phyloP scores from a whole-genome alignment of 352 stramenopile genomes.

The Plasmopara muralis region DNA sequence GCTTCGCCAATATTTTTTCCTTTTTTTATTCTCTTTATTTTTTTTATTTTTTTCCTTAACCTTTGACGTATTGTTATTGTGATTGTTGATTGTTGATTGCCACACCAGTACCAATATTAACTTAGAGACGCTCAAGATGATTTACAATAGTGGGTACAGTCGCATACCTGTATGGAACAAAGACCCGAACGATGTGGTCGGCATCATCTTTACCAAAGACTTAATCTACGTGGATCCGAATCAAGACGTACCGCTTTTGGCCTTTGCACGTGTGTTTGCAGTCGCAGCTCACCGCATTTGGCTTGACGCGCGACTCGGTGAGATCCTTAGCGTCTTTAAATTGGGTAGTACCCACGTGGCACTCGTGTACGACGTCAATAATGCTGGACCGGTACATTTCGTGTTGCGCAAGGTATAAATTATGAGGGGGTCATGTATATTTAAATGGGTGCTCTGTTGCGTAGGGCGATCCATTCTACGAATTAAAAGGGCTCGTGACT shows the following conservation, averaged over 20 bases:
- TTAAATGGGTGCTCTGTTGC: not conserved
- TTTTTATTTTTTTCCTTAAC: slow-evolving; percentile 22
- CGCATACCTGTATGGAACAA: slow-evolving; percentile 94
- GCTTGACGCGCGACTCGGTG: slow-evolving; percentile 55
- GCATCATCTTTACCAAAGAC: slow-evolving; percentile 93
- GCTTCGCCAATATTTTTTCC: not conserved
- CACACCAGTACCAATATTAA: slow-evolving; percentile 40
- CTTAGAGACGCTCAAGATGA: slow-evolving; percentile 55
- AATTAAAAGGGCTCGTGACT: slow-evolving; percentile 96
- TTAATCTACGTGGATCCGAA: slow-evolving; percentile 80
- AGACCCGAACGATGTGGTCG: slow-evolving; percentile 94
- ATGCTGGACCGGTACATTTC: slow-evolving; percentile 56
- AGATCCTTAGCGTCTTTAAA: slow-evolving; percentile 76
- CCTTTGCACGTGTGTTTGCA: slow-evolving; percentile 89
- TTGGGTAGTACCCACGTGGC: slow-evolving; percentile 63
- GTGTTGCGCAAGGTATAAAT: too few species aligned
- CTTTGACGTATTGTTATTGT: slow-evolving; percentile 19
- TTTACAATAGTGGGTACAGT: slow-evolving; percentile 90
- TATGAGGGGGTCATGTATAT: not conserved
- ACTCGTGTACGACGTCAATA: slow-evolving; percentile 75
- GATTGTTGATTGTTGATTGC: not conserved
- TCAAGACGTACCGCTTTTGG: slow-evolving; percentile 56
- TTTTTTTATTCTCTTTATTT: not conserved
- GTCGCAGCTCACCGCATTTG: slow-evolving; percentile 64
- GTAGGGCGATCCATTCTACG: slow-evolving; percentile 91